Percentiles rank a stretch among this genome's conserved stretches.
Conservation (phyloP, 352 stramenopile species). For the Pythium brachiatum region DNA sequence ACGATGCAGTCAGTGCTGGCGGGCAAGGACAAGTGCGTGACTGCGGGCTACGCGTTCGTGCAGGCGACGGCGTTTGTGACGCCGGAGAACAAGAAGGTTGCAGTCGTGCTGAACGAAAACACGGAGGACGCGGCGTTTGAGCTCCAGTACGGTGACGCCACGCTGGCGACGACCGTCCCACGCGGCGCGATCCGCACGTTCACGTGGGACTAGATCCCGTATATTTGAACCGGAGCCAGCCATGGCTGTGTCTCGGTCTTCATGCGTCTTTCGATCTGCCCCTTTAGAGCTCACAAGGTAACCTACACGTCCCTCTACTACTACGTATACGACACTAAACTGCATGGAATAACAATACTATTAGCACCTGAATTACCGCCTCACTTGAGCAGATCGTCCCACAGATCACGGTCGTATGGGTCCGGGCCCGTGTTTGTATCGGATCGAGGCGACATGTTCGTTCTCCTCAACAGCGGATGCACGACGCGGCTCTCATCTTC, state of each 20-base stretch:
- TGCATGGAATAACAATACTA: not conserved
- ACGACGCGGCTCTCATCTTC: slow-evolving; percentile 36
- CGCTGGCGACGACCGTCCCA: slow-evolving; percentile 55
- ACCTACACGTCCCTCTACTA: not conserved
- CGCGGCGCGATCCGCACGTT: slow-evolving; percentile 69
- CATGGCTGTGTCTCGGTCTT: not conserved
- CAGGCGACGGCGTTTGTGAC: slow-evolving; percentile 71
- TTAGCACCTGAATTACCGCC: not conserved
- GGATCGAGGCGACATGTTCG: slow-evolving; percentile 9
- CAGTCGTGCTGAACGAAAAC: slow-evolving; percentile 86
- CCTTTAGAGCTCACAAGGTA: not conserved
- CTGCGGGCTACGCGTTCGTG: slow-evolving; percentile 73
- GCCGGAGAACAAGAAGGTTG: slow-evolving; percentile 65
- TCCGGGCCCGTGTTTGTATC: slow-evolving; percentile 18
- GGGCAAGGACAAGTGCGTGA: slow-evolving; percentile 65
- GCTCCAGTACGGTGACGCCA: slow-evolving; percentile 41
- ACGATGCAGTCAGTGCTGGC: slow-evolving; percentile 46
- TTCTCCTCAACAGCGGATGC: slow-evolving; percentile 38
- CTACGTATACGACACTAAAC: not conserved
- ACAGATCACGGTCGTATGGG: slow-evolving; percentile 65
- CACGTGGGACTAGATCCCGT: slow-evolving; percentile 44
- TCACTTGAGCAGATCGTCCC: slow-evolving; percentile 57
- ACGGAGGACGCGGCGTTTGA: slow-evolving; percentile 67
- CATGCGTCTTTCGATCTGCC: not conserved
- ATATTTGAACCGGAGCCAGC: not conserved